phyloP scores from a whole-genome alignment of 2,329 filamentous ascomycete species.

The Botrytis elliptica region DNA sequence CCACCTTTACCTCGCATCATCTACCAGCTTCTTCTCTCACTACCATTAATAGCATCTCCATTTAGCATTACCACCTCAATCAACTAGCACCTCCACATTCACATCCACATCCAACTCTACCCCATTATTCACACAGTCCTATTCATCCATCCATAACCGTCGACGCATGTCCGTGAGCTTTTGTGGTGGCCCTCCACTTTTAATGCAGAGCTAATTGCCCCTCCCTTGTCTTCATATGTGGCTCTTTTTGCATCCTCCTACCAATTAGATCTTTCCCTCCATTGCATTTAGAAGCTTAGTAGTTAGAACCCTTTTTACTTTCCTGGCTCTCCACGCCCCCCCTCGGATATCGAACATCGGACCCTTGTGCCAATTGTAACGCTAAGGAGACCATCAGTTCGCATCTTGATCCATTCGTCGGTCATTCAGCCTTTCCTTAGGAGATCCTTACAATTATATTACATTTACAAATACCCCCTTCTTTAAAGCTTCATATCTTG shows the following conservation, averaged over 20 bases:
- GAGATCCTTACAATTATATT: slow-evolving; percentile 15
- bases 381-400: slow-evolving; percentile 12
- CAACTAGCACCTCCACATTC: background rate
- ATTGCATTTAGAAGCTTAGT: background rate
- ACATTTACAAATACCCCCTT: slow-evolving; percentile 12
- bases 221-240: slow-evolving; percentile 4
- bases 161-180: slow-evolving; percentile 6
- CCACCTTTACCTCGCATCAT: background rate
- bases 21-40: background rate
- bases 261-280: background rate
- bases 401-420: slow-evolving; percentile 9
- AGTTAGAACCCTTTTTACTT: background rate
- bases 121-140: background rate
- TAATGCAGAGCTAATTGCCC: background rate
- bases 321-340: slow-evolving; percentile 2
- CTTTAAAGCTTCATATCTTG: background rate
- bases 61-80: background rate
- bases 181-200: slow-evolving; percentile 8
- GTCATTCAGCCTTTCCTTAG: background rate
- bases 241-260: background rate
- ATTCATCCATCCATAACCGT: slow-evolving; percentile 3
- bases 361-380: slow-evolving; percentile 15
- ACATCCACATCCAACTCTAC: background rate
- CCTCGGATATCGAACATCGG: slow-evolving; percentile 6
- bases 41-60: background rate